phyloP scores from a whole-genome alignment of 495 filamentous ascomycete species.

The Trypethelium eluteriae region DNA sequence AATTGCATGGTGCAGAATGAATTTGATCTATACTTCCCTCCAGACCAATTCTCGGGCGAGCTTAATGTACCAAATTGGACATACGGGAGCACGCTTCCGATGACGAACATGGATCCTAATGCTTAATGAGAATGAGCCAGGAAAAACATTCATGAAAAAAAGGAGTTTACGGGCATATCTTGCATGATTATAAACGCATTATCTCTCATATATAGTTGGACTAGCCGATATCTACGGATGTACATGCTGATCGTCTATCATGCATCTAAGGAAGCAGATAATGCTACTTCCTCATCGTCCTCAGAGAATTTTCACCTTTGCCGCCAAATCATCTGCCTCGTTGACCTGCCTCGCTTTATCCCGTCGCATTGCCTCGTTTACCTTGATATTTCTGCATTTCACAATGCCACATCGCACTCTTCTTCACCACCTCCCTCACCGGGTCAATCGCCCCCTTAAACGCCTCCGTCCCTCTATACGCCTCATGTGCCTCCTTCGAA shows the following conservation, averaged over 20 bases:
- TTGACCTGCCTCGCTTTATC: neutral
- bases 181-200: neutral
- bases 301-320: too few species aligned
- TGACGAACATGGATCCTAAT: slow-evolving; percentile 1
- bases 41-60: neutral
- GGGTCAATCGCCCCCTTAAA: neutral
- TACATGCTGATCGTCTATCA: too few species aligned
- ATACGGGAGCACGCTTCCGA: neutral
- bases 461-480: neutral
- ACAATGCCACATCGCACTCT: neutral
- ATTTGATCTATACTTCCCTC: neutral
- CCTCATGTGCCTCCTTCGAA: neutral
- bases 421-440: slow-evolving; percentile 1
- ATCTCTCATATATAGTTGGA: neutral
- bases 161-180: neutral
- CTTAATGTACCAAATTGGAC: neutral
- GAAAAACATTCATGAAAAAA: neutral
- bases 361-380: neutral
- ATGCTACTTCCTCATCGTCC: too few species aligned
- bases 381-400: neutral
- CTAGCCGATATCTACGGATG: too few species aligned
- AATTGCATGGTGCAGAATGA: neutral
- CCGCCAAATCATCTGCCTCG: neutral
- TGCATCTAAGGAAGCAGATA: too few species aligned
- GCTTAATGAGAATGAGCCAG: neutral